These are phyloP conservation scores for Neopestalotiopsis rosae DNA, from an alignment of 2,329 filamentous ascomycete genomes.

Conservation along the genomic window DNA sequence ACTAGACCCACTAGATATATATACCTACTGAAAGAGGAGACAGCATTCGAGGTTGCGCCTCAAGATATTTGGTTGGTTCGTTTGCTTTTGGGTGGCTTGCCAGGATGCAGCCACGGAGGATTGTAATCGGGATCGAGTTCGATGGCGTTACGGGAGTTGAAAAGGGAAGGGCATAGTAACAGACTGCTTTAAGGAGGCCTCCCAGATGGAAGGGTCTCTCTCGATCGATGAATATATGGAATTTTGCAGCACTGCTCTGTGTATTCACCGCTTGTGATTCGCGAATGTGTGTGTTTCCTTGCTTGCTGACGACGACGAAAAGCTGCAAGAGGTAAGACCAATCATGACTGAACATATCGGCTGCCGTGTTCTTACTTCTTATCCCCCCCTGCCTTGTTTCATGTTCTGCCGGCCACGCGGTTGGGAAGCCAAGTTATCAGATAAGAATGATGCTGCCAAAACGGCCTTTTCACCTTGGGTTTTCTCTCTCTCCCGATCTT, in stretches of 20 bases:
- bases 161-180: background rate
- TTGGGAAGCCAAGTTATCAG: background rate
- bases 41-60: background rate
- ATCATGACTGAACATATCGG: background rate
- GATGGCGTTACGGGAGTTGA: background rate
- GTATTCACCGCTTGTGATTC: background rate
- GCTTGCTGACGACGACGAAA: background rate
- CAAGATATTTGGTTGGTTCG: background rate
- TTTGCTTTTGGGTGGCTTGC: background rate
- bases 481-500: background rate
- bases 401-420: background rate
- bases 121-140: background rate
- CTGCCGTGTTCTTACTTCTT: background rate
- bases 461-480: background rate
- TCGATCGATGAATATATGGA: background rate
- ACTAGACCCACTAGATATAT: background rate
- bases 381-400: background rate
- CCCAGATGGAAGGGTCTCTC: background rate
- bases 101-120: background rate
- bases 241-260: background rate
- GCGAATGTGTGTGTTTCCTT: background rate
- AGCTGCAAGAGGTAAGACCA: background rate
- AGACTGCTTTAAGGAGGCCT: background rate
- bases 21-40: background rate
- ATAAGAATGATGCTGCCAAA: background rate